phyloP scores from a whole-genome alignment of 306 rosid species.

The Fragaria iinumae region DNA sequence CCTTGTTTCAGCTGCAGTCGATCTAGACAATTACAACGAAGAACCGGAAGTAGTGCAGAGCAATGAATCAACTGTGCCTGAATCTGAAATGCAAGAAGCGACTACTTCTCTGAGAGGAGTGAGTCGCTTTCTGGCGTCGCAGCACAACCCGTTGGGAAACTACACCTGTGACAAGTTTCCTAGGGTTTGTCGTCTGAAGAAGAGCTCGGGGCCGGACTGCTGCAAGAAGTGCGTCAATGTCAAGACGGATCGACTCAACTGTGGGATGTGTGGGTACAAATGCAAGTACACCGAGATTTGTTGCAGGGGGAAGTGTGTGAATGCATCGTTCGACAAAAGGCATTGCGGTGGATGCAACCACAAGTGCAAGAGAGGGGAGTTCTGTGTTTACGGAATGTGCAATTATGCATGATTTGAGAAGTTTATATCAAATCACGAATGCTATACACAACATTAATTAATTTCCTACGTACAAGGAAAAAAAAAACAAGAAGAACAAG shows the following conservation, averaged over 20 bases:
- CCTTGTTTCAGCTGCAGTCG: no score
- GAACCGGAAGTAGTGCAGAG: no score
- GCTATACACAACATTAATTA: not conserved
- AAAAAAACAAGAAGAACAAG: no score
- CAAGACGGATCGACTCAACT: conserved; percentile 33
- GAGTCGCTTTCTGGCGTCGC: conserved; percentile 20
- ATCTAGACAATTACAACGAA: no score
- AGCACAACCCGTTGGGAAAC: not conserved
- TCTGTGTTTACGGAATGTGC: conserved; percentile 51
- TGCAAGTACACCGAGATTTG: conserved; percentile 42
- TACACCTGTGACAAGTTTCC: conserved; percentile 38
- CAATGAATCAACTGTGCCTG: no score
- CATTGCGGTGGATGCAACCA: conserved; percentile 49
- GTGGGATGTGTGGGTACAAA: conserved; percentile 43
- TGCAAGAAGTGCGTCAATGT: conserved; percentile 47
- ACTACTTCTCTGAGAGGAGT: conserved; percentile 14
- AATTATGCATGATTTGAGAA: conserved; percentile 20
- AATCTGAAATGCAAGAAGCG: not conserved
- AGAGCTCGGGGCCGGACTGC: conserved; percentile 35
- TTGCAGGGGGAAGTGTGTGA: conserved; percentile 48
- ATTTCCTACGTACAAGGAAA: no score
- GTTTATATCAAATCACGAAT: no score
- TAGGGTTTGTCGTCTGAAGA: conserved; percentile 36
- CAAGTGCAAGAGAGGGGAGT: conserved; percentile 43
- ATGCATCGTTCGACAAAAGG: conserved; percentile 33